Percentiles rank a stretch among this genome's conserved stretches.
Evolutionary conservation across 208 protist genomes (phyloP).

Genomic region (Trypanosoma mega): DNA sequence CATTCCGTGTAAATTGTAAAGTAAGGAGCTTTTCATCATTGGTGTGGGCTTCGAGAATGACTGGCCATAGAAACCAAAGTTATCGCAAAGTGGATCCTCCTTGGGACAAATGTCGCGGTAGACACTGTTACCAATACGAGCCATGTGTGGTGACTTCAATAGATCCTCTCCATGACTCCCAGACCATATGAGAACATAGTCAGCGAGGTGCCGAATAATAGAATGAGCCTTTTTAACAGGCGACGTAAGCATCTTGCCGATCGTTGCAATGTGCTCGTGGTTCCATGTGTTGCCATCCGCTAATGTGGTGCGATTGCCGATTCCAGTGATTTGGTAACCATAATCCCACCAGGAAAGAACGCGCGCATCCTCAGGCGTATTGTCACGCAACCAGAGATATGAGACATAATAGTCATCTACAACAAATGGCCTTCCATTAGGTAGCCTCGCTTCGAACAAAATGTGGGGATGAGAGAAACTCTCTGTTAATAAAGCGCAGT

Average conservation of each 20-base stretch:
- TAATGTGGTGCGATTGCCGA: slow-evolving; percentile 95
- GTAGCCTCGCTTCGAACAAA: slow-evolving; percentile 21
- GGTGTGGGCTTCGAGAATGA: slow-evolving; percentile 32
- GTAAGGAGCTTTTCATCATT: slow-evolving; percentile 50
- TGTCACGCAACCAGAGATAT: slow-evolving; percentile 95
- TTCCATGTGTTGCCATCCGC: slow-evolving; percentile 99
- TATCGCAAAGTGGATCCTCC: slow-evolving; percentile 51
- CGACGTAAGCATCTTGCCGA: slow-evolving; percentile 89
- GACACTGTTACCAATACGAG: slow-evolving; percentile 74
- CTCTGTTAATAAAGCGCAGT: slow-evolving; percentile 8
- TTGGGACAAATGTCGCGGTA: slow-evolving; percentile 72
- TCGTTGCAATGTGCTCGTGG: slow-evolving; percentile 97
- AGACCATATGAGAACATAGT: slow-evolving; percentile 95
- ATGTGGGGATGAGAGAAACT: slow-evolving; percentile 29
- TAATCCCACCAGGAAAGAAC: slow-evolving; percentile 99
- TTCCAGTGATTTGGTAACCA: slow-evolving; percentile 98
- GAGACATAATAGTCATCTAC: slow-evolving; percentile 97
- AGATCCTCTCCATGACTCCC: slow-evolving; percentile 40
- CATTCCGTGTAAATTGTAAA: slow-evolving; percentile 56
- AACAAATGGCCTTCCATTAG: slow-evolving; percentile 47
- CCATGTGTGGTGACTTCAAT: slow-evolving; percentile 59
- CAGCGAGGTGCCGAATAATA: slow-evolving; percentile 93
- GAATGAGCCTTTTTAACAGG: slow-evolving; percentile 89
- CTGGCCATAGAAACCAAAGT: slow-evolving; percentile 40
- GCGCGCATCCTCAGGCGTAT: slow-evolving; percentile 93